Evolutionary conservation across 257 asterid genomes (phyloP), one percentile per base, ranked within the genome.

Genomic region (Paulownia fortunei): DNA sequence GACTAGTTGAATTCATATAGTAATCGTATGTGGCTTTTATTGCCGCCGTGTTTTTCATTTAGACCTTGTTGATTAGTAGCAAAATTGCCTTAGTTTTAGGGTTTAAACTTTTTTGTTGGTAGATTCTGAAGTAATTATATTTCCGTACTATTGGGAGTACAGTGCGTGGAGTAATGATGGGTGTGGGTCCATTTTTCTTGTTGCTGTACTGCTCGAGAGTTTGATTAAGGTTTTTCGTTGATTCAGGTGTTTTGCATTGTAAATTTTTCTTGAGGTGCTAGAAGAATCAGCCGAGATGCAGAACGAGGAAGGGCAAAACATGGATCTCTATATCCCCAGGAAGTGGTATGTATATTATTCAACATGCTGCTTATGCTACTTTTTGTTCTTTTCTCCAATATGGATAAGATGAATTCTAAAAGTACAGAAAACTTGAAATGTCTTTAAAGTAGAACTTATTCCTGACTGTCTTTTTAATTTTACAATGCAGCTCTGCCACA

Each of bases 401-500:
- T 2, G 13, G 3, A 66, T 23, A 5, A n/a, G n/a, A n/a, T 46
- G 34, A 44, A 9, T 30, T n/a, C 6, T 51, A 41, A 15, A 18
- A 23, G 26, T 1, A 23, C 42, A 0, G 7, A 37, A 10, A 23
- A 5, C 1, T 30, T 10, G 54, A 67, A 49, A 3, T 47, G 5
- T 15, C 2, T 7, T 6, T 34, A 3, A 2, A 12, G 15, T 46
- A 2, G 13, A 10, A 11, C 5, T 61, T 42, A 4, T 63, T 3
- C 1, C 47, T 77, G 30, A 54, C 36, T 32, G 4, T 16, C 0
- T 60, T 3, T 26, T 23, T 16, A 5, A 10, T 32, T 60, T 63
- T 62, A 12, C n/a, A 13, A 11, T 87, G 81, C 91, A 93, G 98
- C 80, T 93, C 97, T 0, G 96, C 97, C 9, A 94, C 98, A 3